Base-by-base conservation (phyloP, 2,329 filamentous ascomycete species). In the Leptographium lundbergii region DNA sequence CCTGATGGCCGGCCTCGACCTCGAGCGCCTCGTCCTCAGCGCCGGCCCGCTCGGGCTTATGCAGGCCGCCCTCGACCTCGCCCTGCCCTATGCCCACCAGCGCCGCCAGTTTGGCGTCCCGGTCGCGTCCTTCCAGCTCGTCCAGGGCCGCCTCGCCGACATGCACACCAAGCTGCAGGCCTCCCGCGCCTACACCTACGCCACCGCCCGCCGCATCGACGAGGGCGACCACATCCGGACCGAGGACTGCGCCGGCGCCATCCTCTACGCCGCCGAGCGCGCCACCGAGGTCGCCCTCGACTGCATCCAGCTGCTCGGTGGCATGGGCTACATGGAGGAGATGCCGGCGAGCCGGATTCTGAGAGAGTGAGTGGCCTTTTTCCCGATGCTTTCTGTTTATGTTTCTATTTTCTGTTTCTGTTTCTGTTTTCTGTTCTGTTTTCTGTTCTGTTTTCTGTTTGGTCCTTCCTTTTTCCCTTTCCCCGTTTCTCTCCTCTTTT, bases 81-180 rank as follows among this genome's bases (percentile, higher is more conserved):
- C 87, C 1, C 80, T 97, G 50, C 94, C 94, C 0, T 99, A 95
- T 69, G 86, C 87, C 1, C 94, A 99, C 72, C 82, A 88, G 66
- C 83, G 94, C 59, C 89, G 87, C 72, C 94, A 99, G 73, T 99
- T 99, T 69, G 87, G 86, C 58, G 76, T 72, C 9, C 92, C 92
- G 2, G 89, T 97, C 63, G 92, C 89, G 0, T 87, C 94, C 66
- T 95, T 96, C 72, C 94, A 99, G 72, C 79, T 97, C 63, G 81
- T 97, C 25, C 94, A 97, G 73, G 92, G 89, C 60, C 92, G 91
- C 69, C 79, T 97, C 53, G 91, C 94, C 59, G 91, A 97, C 71
- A 96, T 99, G 91, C 95, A 97, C 74, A 96, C 91, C 54, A 95
- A 95, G 72, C 81, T 94, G 61, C 86, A 89, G 67, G 91, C 88